phyloP scores from a whole-genome alignment of 768 basidiomycete genomes.

The Pleurotus platypus region DNA sequence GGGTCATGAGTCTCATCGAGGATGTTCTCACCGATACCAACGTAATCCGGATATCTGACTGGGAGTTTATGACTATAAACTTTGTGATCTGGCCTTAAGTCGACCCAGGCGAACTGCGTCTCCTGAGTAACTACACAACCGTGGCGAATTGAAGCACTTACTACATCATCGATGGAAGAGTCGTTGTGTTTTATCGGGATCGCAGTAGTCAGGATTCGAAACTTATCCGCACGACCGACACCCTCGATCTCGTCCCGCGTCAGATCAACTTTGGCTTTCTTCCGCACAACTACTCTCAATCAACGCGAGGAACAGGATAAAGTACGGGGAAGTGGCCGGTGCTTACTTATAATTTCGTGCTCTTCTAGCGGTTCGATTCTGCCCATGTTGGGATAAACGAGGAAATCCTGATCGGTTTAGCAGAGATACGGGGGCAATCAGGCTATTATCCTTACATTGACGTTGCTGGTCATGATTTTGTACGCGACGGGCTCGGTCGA shows the following conservation, averaged over 20 bases:
- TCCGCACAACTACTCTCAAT: background rate
- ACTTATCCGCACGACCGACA: background rate
- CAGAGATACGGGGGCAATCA: background rate
- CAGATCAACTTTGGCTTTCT: background rate
- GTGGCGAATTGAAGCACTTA: background rate
- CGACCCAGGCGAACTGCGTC: conserved; percentile 1
- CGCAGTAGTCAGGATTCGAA: background rate
- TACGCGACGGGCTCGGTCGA: conserved; percentile 1
- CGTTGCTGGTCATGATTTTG: conserved; percentile 3
- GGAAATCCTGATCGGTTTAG: background rate
- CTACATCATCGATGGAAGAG: background rate
- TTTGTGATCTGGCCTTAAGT: background rate
- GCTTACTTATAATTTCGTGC: background rate
- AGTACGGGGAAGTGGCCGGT: background rate
- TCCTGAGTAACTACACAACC: background rate
- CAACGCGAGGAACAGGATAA: background rate
- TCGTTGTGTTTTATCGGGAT: background rate
- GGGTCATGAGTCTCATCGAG: background rate
- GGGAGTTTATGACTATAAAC: conserved; percentile 1
- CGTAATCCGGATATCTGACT: conserved; percentile 4
- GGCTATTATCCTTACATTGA: background rate
- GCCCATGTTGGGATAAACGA: conserved; percentile 2
- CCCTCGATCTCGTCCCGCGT: background rate
- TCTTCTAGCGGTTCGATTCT: background rate
- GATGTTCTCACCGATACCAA: conserved; percentile 1